Base-by-base conservation (phyloP, 306 rosid genomes). In the Ziziphus jujuba region DNA sequence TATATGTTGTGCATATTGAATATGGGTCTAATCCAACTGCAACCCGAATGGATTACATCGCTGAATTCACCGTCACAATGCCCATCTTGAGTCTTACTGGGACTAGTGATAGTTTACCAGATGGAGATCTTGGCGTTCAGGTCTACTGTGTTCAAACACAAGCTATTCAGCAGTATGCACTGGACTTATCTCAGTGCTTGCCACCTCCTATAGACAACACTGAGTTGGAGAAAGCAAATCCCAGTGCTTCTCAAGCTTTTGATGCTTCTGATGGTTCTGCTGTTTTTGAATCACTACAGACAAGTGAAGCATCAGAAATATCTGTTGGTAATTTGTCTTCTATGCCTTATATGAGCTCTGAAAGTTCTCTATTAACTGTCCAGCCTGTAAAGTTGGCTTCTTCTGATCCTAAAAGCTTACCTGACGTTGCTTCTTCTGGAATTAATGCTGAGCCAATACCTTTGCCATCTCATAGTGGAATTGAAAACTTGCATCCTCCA, bases 141-240 rank as follows among this genome's bases (percentile, higher is more conserved):
- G 72, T 87, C 47, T 84, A 87, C 75, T 87, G 93, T 33, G 84
- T 87, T 65, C 93, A 87, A 81, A 87, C 93, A 70, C 93, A 84
- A 80, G 93, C 93, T 74, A 87, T 87, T 73, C 93, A 87, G 73
- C 93, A 87, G 57, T 87, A 87, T 74, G 93, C 90, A 44, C 82
- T 87, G 62, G 70, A 77, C 70, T 73, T 87, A 59, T 82, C 88
- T 61, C 93, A 84, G 67, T 87, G 93, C 79, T 73, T 87, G 71
- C 93, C 93, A 70, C 87, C 90, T 1, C 86, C 92, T 5, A 25
- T 87, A 43, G 87, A 84, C 60, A 80, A 75, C 61, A 62, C 56
- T 56, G 93, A 82, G 61, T 64, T 69, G 52, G 90, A 84, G 66
- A 80, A 80, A 69, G 67, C 78, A 54, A 82, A 80, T 21, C 31